Base-by-base conservation (phyloP, 2,329 filamentous ascomycete genomes). In the Penicillium fuscoglaucum region DNA sequence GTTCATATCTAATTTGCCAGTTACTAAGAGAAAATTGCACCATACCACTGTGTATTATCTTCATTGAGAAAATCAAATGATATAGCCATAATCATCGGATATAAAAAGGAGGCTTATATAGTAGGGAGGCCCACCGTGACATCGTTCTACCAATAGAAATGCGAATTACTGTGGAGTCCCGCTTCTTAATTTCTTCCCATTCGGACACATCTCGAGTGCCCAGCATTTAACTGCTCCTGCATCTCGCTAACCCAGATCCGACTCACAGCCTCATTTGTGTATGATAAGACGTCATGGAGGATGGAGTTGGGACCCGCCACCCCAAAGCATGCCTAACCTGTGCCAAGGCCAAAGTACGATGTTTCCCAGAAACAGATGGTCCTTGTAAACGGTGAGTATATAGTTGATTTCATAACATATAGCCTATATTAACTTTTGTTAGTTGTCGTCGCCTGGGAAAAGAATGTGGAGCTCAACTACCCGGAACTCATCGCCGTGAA, bases 361-460 rank as follows among this genome's bases (percentile, higher is more conserved):
- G 64, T 50, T 62, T 61, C 19, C 59, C 59, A 8, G 56, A 65
- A 45, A 37, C 21, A 17, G 35, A 60, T 37, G 61, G 60, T 3
- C 50, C 51, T 9, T 65, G 64, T 26, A 64, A 64, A 53, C 56
- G 64, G 63, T 62, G 26, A 51, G 60, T 50, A 19, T 43, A 37
- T 10, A 12, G 13, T 12, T 29, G 4, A 45, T 28, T 19, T 15
- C 19, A 43, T 44, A 10, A 10, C 15, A 37, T 33, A 6, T 13
- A 33, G 13, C 12, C 12, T 12, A 17, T 19, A 41, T 44, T 61
- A 37, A 61, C 4, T 6, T 4, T 17, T 24, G n/a, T 9, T 45
- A 72, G 70, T 55, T 73, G 71, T 47, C 65, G 57, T 19, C 66
- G 71, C 26, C 50, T 72, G 43, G 63, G 63, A 15, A 70, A 67